Base-by-base conservation (phyloP, 2,329 filamentous ascomycete genomes). In the Hypocrella siamensis region DNA sequence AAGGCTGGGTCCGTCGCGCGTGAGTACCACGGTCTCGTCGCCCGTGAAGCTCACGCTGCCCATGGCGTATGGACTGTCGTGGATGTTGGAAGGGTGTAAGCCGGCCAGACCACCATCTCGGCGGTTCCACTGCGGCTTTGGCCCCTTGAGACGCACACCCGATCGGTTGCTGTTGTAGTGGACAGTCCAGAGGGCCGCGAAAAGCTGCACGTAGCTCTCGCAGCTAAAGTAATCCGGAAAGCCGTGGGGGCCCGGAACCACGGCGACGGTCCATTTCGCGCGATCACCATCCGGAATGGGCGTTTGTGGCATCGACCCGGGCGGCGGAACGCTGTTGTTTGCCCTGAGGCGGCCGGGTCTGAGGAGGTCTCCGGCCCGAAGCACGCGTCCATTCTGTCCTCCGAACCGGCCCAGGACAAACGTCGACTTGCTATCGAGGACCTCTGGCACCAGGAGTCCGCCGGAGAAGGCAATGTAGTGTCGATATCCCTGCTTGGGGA, bases 21-120 rank as follows among this genome's bases (percentile, higher is more conserved):
- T 43, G 5, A 61, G 40, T 3, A 61, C 46, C 2, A 60, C 54
- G 3, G 54, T 48, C 19, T 56, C 53, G 19, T 61, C 57, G 0
- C 57, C 58, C 0, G 56, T 60, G 35, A 57, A 61, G 41, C 53
- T 61, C 4, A 61, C 44, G 19, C 55, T 54, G 2, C 58, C 58
- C 5, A 56, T 45, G 1, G 57, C 52, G 35, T 58, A 59, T 1
- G 51, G 51, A 18, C 47, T 51, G 17, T 58, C 56, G 18, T 55
- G 48, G 15, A 59, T 51, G 18, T 61, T 61, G n/a, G 52, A 58
- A 0, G 57, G 57, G 30, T 61, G 57, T 6, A 56, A 40, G 0
- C 54, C 55, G 3, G 49, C 57, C 21, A 52, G 48, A 2, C 54
- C 56, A 3, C 57, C 57, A 2, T 47, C 48, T 5, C 39, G 31